phyloP scores from a whole-genome alignment of 305 asterid species.

The Caryopteris hybrid region DNA sequence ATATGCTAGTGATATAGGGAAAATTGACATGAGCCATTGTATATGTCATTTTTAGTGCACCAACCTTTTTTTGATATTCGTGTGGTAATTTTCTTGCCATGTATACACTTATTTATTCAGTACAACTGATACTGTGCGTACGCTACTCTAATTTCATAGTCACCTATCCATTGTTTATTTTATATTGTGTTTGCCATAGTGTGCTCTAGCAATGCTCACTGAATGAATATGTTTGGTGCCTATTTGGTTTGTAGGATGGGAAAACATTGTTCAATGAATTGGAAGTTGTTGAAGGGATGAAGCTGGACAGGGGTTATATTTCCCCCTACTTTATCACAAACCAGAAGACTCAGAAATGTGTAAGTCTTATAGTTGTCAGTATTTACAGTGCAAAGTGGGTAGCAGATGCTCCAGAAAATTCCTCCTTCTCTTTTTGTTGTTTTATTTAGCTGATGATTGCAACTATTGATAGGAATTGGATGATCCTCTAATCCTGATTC shows the following conservation, averaged over 20 bases:
- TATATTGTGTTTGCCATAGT: not conserved
- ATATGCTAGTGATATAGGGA: not conserved
- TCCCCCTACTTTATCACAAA: conserved; percentile 91
- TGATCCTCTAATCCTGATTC: conserved; percentile 67
- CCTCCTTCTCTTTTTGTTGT: not conserved
- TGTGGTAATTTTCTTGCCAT: not conserved
- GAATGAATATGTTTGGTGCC: not conserved
- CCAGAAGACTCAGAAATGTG: conserved; percentile 85
- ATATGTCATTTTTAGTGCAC: too few species aligned
- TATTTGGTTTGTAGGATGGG: conserved; percentile 60
- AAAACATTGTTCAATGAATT: conserved; percentile 75
- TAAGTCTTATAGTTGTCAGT: conserved; percentile 33
- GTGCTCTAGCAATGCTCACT: not conserved
- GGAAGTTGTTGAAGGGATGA: conserved; percentile 97
- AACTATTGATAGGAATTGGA: conserved; percentile 52
- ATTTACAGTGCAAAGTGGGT: too few species aligned
- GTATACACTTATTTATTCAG: not conserved
- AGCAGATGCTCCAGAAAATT: not conserved
- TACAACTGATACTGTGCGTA: not conserved
- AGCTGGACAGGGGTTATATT: conserved; percentile 80
- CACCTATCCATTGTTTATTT: not conserved
- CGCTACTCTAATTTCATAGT: not conserved
- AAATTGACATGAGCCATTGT: too few species aligned
- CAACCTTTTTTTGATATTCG: not conserved
- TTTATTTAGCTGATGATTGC: not conserved